Conservation (phyloP, 805 yeast genomes). For the Saccharomycopsis fodiens region DNA sequence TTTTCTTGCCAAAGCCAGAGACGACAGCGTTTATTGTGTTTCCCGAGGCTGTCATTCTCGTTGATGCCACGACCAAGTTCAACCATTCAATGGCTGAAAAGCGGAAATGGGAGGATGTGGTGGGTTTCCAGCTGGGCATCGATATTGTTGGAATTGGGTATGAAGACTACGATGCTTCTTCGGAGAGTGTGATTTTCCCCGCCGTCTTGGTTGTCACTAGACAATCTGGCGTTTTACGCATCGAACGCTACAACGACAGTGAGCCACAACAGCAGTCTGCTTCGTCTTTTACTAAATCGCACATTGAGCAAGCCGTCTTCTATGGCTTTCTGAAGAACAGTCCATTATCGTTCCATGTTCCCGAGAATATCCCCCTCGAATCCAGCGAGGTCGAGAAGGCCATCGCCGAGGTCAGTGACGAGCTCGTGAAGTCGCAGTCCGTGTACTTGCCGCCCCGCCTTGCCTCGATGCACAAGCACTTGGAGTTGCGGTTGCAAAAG, state of each 20-base stretch:
- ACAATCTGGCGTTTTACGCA: constrained; percentile 52
- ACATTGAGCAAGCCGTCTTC: constrained; percentile 78
- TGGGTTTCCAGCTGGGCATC: constrained; percentile 47
- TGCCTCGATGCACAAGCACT: constrained; percentile 43
- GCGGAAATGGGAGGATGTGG: constrained; percentile 75
- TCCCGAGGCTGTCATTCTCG: constrained; percentile 53
- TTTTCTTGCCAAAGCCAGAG: constrained; percentile 52
- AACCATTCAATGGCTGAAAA: constrained; percentile 29
- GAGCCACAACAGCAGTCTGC: constrained; percentile 23
- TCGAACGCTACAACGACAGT: constrained; percentile 39
- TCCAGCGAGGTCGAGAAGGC: constrained; percentile 42
- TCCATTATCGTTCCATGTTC: constrained; percentile 43
- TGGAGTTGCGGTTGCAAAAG: constrained; percentile 41
- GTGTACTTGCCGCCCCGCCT: constrained; percentile 47
- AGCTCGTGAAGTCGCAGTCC: constrained; percentile 50
- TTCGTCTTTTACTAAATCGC: constrained; percentile 48
- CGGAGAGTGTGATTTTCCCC: constrained; percentile 30
- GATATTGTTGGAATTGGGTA: constrained; percentile 53
- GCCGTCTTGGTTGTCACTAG: constrained; percentile 43
- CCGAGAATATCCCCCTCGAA: constrained; percentile 38
- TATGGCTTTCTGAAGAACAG: constrained; percentile 37
- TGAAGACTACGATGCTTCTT: constrained; percentile 31
- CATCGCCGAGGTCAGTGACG: constrained; percentile 41
- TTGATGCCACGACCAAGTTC: constrained; percentile 38
- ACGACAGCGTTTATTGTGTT: constrained; percentile 54